Conservation (phyloP, 2,329 filamentous ascomycete genomes). For the Zasmidium citrigriseum region DNA sequence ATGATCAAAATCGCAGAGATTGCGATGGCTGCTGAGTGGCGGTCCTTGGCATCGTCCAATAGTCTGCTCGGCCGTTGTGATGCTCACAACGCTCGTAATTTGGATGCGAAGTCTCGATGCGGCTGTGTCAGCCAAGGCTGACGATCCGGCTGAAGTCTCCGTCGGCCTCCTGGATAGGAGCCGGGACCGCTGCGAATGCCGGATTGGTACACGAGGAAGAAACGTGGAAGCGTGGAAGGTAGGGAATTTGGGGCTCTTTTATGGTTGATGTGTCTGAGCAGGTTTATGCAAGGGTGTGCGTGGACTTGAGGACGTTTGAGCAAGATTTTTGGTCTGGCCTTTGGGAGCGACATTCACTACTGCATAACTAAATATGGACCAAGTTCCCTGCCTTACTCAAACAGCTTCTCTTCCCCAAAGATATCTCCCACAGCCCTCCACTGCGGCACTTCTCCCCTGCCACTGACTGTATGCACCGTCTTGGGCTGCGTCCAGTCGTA, state of each 20-base stretch:
- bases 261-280: background rate
- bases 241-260: background rate
- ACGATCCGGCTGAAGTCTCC: background rate
- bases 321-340: too few species aligned
- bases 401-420: background rate
- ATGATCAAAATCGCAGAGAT: background rate
- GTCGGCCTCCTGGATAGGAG: background rate
- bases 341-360: too few species aligned
- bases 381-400: too few species aligned
- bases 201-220: background rate
- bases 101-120: background rate
- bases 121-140: background rate
- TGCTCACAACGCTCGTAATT: background rate
- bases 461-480: slow-evolving; percentile 1
- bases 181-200: too few species aligned
- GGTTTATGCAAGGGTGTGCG: background rate
- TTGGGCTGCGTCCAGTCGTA: slow-evolving; percentile 5
- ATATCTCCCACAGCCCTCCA: slow-evolving; percentile 4
- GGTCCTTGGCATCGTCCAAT: background rate
- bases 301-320: background rate
- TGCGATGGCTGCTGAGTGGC: background rate
- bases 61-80: background rate
- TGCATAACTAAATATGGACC: too few species aligned
- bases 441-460: background rate
- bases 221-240: background rate